Percentiles rank a stretch among this genome's conserved stretches.
Conservation (phyloP, 441 rosid species). For the Geranium incanum region DNA sequence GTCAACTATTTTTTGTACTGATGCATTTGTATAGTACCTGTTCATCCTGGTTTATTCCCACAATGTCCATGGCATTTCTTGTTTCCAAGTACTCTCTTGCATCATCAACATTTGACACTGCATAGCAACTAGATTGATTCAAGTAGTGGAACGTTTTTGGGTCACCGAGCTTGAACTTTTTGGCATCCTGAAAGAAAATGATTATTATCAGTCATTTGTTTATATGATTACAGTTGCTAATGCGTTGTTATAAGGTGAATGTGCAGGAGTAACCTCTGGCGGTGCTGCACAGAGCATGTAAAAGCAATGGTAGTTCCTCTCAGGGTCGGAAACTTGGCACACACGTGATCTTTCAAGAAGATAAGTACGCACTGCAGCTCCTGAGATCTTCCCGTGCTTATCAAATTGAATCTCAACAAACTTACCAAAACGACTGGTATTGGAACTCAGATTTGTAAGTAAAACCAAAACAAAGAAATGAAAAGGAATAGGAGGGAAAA, state of each 20-base stretch:
- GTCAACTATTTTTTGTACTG: too few relatives aligned
- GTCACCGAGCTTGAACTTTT: constrained; percentile 65
- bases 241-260: constrained; percentile 14
- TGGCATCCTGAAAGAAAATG: constrained; percentile 56
- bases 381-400: constrained; percentile 94
- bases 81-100: constrained; percentile 91
- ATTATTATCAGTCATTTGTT: constrained; percentile 12
- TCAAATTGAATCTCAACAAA: constrained; percentile 99
- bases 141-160: constrained; percentile 77
- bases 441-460: constrained; percentile 17
- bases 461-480: background rate
- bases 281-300: constrained; percentile 98
- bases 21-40: constrained; percentile 53
- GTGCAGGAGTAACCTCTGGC: constrained; percentile 61
- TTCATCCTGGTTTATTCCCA: constrained; percentile 91
- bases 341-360: constrained; percentile 99
- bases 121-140: constrained; percentile 83
- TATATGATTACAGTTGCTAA: constrained; percentile 16
- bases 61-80: constrained; percentile 97
- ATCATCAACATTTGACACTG: constrained; percentile 81
- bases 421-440: constrained; percentile 94
- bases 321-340: constrained; percentile 97
- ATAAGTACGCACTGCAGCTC: constrained; percentile 97
- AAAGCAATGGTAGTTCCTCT: constrained; percentile 97
- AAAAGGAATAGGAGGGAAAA: background rate